Percentiles rank a stretch among this genome's conserved stretches.
These are phyloP conservation scores for Alternaria alternata DNA, from an alignment of 2,329 filamentous ascomycete species.

Conservation along the genomic window DNA sequence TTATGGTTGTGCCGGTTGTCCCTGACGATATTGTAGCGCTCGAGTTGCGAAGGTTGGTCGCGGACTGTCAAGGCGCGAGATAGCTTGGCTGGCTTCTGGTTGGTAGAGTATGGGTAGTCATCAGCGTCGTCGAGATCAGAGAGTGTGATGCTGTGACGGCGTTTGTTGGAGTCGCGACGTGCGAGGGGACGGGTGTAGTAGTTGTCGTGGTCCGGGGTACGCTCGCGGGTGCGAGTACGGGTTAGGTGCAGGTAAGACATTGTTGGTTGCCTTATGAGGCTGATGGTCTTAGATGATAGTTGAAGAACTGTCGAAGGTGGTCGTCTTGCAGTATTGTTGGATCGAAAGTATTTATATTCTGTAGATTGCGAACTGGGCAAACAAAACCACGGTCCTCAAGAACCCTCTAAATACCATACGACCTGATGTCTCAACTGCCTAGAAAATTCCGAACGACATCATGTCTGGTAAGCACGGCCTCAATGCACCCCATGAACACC, in stretches of 20 bases:
- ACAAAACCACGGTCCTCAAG: conserved; percentile 2
- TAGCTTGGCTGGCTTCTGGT: conserved; percentile 21
- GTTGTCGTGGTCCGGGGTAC: conserved; percentile 25
- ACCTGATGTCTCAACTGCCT: conserved; percentile 26
- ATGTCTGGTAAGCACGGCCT: conserved; percentile 14
- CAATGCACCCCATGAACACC: conserved; percentile 10
- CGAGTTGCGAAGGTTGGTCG: conserved; percentile 36
- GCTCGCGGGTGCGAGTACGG: conserved; percentile 32
- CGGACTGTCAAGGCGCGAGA: conserved; percentile 40
- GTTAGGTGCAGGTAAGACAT: conserved; percentile 40
- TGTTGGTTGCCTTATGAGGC: conserved; percentile 12
- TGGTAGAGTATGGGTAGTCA: conserved; percentile 39
- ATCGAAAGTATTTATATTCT: conserved; percentile 15
- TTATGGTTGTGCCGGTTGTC: conserved; percentile 15
- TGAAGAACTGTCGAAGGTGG: not conserved
- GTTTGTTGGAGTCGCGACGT: conserved; percentile 37
- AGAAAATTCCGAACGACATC: conserved; percentile 7
- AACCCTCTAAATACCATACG: conserved; percentile 20
- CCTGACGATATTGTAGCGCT: conserved; percentile 47
- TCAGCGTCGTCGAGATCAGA: conserved; percentile 35
- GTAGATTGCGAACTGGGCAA: not conserved
- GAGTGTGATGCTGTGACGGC: conserved; percentile 30
- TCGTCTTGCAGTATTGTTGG: not conserved
- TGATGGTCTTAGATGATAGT: not conserved
- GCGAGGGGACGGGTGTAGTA: conserved; percentile 29